phyloP scores from a whole-genome alignment of 306 rosid genomes.

The Casuarina equisetifolia region DNA sequence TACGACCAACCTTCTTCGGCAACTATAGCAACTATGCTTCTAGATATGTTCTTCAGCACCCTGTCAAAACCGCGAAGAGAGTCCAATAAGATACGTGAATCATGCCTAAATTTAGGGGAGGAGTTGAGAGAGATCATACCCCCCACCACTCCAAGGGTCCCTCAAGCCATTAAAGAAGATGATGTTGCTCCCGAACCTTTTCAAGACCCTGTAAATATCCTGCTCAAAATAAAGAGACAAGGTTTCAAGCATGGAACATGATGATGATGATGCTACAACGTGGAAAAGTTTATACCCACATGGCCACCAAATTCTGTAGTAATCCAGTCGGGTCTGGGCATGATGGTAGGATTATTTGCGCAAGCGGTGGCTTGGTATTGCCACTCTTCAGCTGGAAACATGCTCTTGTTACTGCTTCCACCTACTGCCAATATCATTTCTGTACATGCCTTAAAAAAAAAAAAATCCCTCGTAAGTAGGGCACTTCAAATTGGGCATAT shows the following conservation, averaged over 20 bases:
- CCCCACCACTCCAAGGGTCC: constrained; percentile 99
- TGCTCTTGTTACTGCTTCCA: constrained; percentile 51
- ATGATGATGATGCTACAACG: not conserved
- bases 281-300: constrained; percentile 22
- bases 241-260: not conserved
- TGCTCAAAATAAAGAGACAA: constrained; percentile 25
- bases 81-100: not conserved
- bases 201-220: constrained; percentile 57
- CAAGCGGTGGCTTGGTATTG: constrained; percentile 6
- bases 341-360: not conserved
- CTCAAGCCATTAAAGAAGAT: constrained; percentile 90
- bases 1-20: constrained; percentile 59
- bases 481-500: no score
- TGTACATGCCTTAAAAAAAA: constrained; percentile 55
- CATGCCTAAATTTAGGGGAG: not conserved
- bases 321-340: constrained; percentile 78
- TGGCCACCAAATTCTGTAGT: constrained; percentile 74
- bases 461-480: no score
- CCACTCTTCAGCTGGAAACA: constrained; percentile 56
- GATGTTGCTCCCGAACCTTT: constrained; percentile 73
- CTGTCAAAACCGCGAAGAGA: constrained; percentile 26
- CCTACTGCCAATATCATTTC: constrained; percentile 73
- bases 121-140: constrained; percentile 45
- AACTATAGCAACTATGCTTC: constrained; percentile 63
- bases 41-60: constrained; percentile 69